A percentile compares a stretch with the other conserved stretches of the same genome.
Conservation (phyloP, 2,329 filamentous ascomycete genomes). For the Dendryphion nanum region DNA sequence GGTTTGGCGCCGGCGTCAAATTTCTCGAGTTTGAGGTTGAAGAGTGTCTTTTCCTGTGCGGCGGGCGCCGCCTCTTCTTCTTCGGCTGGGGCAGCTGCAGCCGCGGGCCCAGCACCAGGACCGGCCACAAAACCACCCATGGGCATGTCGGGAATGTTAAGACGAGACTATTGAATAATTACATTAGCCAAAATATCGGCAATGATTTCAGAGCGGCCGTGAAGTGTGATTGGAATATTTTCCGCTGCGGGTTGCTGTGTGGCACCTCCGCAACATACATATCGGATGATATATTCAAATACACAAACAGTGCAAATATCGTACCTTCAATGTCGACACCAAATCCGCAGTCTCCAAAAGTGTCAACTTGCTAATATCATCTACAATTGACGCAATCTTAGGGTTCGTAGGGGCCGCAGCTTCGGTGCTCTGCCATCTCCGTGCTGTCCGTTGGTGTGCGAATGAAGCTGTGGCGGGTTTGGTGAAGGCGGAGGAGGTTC, state of each 20-base stretch:
- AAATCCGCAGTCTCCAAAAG: conserved; percentile 96
- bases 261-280: not conserved
- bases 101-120: conserved; percentile 56
- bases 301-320: conserved; percentile 5
- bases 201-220: too few relatives aligned
- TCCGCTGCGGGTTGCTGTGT: too few relatives aligned
- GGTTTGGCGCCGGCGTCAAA: conserved; percentile 90
- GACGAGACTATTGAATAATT: conserved; percentile 63
- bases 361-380: conserved; percentile 98
- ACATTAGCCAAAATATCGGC: too few relatives aligned
- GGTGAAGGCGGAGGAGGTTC: conserved; percentile 19
- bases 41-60: conserved; percentile 90
- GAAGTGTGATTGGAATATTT: too few relatives aligned
- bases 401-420: conserved; percentile 67
- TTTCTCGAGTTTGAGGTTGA: conserved; percentile 89
- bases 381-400: conserved; percentile 92
- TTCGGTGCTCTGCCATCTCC: conserved; percentile 88
- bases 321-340: conserved; percentile 90
- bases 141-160: conserved; percentile 98
- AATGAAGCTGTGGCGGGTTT: conserved; percentile 31
- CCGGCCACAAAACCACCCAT: conserved; percentile 83
- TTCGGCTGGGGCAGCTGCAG: conserved; percentile 64
- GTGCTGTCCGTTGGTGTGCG: conserved; percentile 45
- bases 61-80: conserved; percentile 88
- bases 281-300: not conserved